These are phyloP conservation scores for Xylariaceae sp. DNA, from an alignment of 2,329 filamentous ascomycete species.

Conservation along the genomic window DNA sequence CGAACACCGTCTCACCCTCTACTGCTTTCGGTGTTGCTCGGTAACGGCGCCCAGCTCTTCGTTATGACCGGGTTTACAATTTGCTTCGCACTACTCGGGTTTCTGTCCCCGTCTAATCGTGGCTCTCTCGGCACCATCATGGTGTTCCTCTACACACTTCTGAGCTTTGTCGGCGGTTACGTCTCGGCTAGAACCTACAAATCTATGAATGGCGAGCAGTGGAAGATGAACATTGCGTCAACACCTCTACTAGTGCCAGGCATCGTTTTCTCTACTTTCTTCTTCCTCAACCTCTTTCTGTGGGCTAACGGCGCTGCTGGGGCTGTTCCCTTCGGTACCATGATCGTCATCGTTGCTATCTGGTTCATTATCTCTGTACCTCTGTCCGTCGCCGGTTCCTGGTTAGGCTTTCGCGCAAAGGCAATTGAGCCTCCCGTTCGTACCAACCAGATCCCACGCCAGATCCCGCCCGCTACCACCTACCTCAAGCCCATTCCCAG, in stretches of 20 bases:
- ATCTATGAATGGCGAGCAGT: slow-evolving; percentile 86
- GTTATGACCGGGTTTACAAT: slow-evolving; percentile 98
- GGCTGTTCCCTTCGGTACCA: slow-evolving; percentile 94
- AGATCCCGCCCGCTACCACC: slow-evolving; percentile 84
- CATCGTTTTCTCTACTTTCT: slow-evolving; percentile 86
- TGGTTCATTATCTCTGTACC: slow-evolving; percentile 98
- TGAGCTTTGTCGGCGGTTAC: slow-evolving; percentile 93
- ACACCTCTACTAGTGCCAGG: slow-evolving; percentile 87
- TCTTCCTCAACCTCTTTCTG: slow-evolving; percentile 93
- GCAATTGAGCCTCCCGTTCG: slow-evolving; percentile 81
- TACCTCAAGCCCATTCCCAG: slow-evolving; percentile 89
- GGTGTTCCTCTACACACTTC: slow-evolving; percentile 89
- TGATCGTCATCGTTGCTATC: slow-evolving; percentile 90
- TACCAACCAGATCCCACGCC: slow-evolving; percentile 96
- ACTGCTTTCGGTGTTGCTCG: slow-evolving; percentile 84
- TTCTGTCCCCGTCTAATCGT: slow-evolving; percentile 93
- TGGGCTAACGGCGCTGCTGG: slow-evolving; percentile 93
- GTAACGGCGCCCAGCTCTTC: slow-evolving; percentile 94
- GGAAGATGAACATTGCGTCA: slow-evolving; percentile 91
- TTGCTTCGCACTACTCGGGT: slow-evolving; percentile 88
- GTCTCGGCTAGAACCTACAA: slow-evolving; percentile 92
- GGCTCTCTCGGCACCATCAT: slow-evolving; percentile 93
- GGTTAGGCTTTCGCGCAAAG: slow-evolving; percentile 84
- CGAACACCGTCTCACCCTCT: slow-evolving; percentile 83
- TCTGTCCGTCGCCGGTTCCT: slow-evolving; percentile 86